Conservation (phyloP, 306 rosid species). For the Castanospermum australe region DNA sequence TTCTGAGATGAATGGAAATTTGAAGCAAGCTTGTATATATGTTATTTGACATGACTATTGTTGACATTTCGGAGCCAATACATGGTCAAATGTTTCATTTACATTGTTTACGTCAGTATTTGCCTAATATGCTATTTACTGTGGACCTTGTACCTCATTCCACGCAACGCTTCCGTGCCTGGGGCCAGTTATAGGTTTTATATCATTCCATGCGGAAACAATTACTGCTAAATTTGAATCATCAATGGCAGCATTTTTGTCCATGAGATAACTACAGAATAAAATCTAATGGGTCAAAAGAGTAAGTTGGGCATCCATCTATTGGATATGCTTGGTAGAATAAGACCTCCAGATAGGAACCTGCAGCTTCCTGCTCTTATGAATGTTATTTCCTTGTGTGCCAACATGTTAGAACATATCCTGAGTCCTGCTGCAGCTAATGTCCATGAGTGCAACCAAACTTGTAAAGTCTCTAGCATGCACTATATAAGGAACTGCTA, state of each 20-base stretch:
- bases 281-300: background rate
- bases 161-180: background rate
- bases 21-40: background rate
- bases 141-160: background rate
- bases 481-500: background rate
- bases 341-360: background rate
- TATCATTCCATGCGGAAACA: background rate
- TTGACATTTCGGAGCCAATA: background rate
- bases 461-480: background rate
- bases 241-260: background rate
- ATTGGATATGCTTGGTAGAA: background rate
- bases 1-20: background rate
- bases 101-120: background rate
- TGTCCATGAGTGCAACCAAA: background rate
- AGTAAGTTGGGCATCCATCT: background rate
- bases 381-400: background rate
- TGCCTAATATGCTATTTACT: background rate
- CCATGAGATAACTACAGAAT: background rate
- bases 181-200: background rate
- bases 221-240: background rate
- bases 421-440: background rate
- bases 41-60: background rate
- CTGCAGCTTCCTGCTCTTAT: background rate
- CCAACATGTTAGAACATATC: background rate
- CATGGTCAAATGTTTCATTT: background rate